Evolutionary conservation across 1,139 yeast species (phyloP).

Genomic region (Blastobotrys serpentis): DNA sequence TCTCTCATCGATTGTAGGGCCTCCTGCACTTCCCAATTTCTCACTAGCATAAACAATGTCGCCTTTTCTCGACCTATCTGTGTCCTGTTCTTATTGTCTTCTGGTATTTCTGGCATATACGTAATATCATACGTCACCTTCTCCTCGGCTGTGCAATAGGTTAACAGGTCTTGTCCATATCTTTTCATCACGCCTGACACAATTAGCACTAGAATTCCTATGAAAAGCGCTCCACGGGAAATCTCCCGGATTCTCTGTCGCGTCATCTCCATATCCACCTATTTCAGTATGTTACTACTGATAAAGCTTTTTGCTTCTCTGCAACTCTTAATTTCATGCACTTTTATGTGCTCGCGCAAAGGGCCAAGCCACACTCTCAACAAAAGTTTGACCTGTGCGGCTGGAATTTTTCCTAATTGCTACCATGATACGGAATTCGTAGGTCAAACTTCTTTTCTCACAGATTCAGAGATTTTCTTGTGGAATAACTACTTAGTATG

Average conservation of each 20-base stretch:
- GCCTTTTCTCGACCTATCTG: conserved; percentile 56
- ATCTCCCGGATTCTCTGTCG: not conserved
- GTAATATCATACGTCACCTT: conserved; percentile 26
- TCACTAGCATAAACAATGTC: conserved; percentile 69
- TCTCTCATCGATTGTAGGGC: conserved; percentile 65
- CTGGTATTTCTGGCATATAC: conserved; percentile 28
- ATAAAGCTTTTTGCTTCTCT: not conserved
- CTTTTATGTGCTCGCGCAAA: not conserved
- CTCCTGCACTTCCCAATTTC: conserved; percentile 61
- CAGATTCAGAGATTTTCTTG: no score
- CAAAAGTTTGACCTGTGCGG: no score
- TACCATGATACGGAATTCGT: no score
- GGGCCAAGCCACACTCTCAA: no score
- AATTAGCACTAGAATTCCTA: not conserved
- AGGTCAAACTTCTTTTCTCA: no score
- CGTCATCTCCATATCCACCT: not conserved
- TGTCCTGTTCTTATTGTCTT: conserved; percentile 33
- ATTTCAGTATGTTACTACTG: not conserved
- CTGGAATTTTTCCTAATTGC: no score
- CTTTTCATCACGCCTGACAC: not conserved
- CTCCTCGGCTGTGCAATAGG: not conserved
- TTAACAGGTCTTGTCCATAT: not conserved
- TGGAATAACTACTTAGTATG: no score
- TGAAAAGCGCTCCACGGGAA: not conserved
- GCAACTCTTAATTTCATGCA: no score